Base-by-base conservation (phyloP, 805 yeast genomes). In the Suhomyces kilbournensis region DNA sequence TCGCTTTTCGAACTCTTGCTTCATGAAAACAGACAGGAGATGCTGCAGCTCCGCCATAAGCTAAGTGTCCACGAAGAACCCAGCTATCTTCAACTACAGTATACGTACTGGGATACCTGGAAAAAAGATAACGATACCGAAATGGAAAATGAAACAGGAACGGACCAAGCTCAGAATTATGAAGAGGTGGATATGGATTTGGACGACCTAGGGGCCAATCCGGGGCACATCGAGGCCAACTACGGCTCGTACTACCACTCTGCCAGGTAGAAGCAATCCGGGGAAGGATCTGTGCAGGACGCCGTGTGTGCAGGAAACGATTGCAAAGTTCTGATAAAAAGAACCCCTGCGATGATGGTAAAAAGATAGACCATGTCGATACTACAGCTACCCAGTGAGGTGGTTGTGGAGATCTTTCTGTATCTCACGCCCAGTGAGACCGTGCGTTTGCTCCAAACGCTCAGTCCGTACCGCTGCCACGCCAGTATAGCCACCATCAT, bases 1-100 rank as follows among this genome's bases (percentile, higher is more conserved):
- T 69, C 71, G 34, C 56, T 72, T 23, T 52, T 62, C 30, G 46
- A 55, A 2, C 64, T 73, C 1, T 57, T 73, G 2, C 23, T 53
- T 3, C 63, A 66, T 40, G 73, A 73, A 53, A 70, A 64, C 53
- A 25, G 50, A 14, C 28, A 62, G 12, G 72, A 69, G 46, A 20
- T 56, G 35, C 43, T 47, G 19, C 51, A 53, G 30, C 40, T 68
- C 22, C 53, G 56, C 26, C 48, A 56, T 34, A 47, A 56, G 49
- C 42, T 44, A 39, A 44, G 15, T 38, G 22, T 38, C 23, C 10
- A 10, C 23, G 42, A 38, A 19, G 42, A 38, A n/a, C 42, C 42
- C 12, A 38, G 19, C 42, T 38, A 38, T 38, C 42, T 38, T n/a
- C 42, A 38, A 23, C 42, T 38, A 14, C 42, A 38, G 8, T 38